These are phyloP conservation scores for Calocera viscosa DNA, from an alignment of 768 basidiomycete species.

Conservation along the genomic window DNA sequence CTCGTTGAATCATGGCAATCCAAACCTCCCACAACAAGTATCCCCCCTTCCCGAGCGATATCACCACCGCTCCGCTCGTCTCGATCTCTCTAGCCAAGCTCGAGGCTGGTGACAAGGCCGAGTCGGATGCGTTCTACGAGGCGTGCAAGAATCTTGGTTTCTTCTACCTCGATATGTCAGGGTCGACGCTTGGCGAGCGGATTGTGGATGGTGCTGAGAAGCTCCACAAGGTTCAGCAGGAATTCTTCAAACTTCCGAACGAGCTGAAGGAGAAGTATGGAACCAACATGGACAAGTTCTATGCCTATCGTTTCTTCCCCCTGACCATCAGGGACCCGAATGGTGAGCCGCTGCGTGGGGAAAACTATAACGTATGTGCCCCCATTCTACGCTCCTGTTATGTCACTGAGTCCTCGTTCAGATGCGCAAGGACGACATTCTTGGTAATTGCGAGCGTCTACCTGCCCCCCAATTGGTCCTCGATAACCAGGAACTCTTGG, in stretches of 20 bases:
- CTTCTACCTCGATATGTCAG: slow-evolving; percentile 8
- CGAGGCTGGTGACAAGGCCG: slow-evolving; percentile 11
- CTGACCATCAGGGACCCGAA: slow-evolving; percentile 10
- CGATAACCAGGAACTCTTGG: slow-evolving; percentile 13
- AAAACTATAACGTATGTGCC: slow-evolving; percentile 15
- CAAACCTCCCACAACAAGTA: slow-evolving; percentile 16
- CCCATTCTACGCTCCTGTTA: not conserved
- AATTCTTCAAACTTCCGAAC: slow-evolving; percentile 7
- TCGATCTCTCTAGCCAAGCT: slow-evolving; percentile 17
- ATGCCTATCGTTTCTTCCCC: slow-evolving; percentile 15
- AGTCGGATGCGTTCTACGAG: slow-evolving; percentile 6
- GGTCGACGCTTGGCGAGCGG: slow-evolving; percentile 1
- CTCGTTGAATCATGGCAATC: slow-evolving; percentile 7
- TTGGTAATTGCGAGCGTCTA: slow-evolving; percentile 15
- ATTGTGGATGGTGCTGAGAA: slow-evolving; percentile 2
- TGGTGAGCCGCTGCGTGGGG: slow-evolving; percentile 10
- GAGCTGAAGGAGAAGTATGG: slow-evolving; percentile 9
- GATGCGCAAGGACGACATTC: slow-evolving; percentile 18
- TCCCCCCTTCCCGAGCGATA: slow-evolving; percentile 16
- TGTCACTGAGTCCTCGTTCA: not conserved
- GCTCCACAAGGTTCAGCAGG: not conserved
- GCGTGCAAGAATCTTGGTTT: slow-evolving; percentile 10
- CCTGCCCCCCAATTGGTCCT: slow-evolving; percentile 14
- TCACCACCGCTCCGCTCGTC: slow-evolving; percentile 17
- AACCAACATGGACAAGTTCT: slow-evolving; percentile 16